These are phyloP conservation scores for Spathaspora jeffriesii DNA, from an alignment of 1,139 yeast species.

Conservation along the genomic window DNA sequence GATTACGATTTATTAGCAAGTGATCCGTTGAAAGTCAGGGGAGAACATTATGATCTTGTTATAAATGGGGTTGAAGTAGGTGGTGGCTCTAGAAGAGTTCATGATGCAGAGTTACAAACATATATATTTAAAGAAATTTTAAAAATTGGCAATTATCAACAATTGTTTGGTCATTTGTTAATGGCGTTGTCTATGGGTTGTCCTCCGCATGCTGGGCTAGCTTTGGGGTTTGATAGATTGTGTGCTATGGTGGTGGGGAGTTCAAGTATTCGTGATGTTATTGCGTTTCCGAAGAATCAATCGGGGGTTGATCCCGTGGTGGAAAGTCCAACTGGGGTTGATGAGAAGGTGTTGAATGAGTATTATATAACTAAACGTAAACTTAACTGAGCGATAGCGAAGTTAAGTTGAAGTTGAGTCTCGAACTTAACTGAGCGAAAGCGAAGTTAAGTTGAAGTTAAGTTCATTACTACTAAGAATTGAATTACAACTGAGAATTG, in stretches of 20 bases:
- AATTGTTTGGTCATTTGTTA: conserved; percentile 84
- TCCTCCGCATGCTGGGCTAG: conserved; percentile 99
- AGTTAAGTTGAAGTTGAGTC: not conserved
- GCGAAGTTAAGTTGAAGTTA: no score
- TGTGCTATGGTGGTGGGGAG: conserved; percentile 86
- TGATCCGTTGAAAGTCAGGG: conserved; percentile 68
- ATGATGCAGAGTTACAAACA: conserved; percentile 76
- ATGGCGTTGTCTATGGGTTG: conserved; percentile 87
- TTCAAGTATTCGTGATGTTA: conserved; percentile 82
- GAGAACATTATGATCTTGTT: conserved; percentile 95
- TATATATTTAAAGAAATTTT: conserved; percentile 63
- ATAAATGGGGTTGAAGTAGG: conserved; percentile 95
- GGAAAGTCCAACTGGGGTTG: conserved; percentile 75
- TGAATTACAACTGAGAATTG: no score
- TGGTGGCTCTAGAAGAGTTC: conserved; percentile 96
- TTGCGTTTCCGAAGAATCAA: conserved; percentile 94
- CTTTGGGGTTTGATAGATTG: conserved; percentile 91
- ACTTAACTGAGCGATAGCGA: not conserved
- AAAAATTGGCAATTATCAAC: conserved; percentile 53
- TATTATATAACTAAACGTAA: conserved; percentile 40
- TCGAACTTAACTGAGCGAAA: not conserved
- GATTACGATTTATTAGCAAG: conserved; percentile 60
- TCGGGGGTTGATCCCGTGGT: conserved; percentile 89
- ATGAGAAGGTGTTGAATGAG: conserved; percentile 44
- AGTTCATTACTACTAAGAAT: no score